Base-by-base conservation (phyloP, 2,329 filamentous ascomycete species). In the Ambrosiella xylebori region DNA sequence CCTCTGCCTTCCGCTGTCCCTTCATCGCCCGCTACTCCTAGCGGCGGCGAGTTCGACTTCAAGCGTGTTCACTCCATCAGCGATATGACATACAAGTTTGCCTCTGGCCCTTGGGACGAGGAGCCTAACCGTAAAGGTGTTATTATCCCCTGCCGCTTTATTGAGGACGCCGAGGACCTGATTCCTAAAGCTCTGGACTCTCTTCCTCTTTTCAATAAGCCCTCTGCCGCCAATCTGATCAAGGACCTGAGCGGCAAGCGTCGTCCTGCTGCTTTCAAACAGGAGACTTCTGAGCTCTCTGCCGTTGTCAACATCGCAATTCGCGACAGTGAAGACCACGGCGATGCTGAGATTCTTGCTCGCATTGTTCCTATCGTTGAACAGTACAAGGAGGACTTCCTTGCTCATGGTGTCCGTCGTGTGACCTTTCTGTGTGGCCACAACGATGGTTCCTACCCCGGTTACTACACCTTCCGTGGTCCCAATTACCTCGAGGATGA, bases 391-490 rank as follows among this genome's bases (percentile, higher is more conserved):
- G 80, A 86, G 1, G 93, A 98, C 65, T 78, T 98, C 27, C 73
- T 90, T 35, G 75, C 83, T 57, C 88, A 86, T 64, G 82, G 84
- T 55, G 84, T 98, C 54, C 89, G 93, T 63, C 87, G 93, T 64
- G 74, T 98, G 59, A 96, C 90, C 54, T 96, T 98, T 74, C 93
- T 97, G 70, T 96, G 90, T 68, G 93, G 93, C 58, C 88, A 88
- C 75, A 88, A 84, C 68, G 88, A 98, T 67, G 93, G 90, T 58
- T 88, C 88, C 12, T 95, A 97, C 70, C 93, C 91, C 19, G 89
- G 88, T 53, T 97, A 98, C 79, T 97, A 87, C 78, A 98, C 93
- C 49, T 98, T 97, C 88, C 86, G 93, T 68, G 91, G 91, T 5
- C 91, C 93, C 36, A 73, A 76, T 56, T 98, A 95, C 71, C 77